Percentiles rank a stretch among this genome's conserved stretches.
Evolutionary conservation across 2,329 filamentous ascomycete species (phyloP).

Genomic region (Dactylellina haptotyla): DNA sequence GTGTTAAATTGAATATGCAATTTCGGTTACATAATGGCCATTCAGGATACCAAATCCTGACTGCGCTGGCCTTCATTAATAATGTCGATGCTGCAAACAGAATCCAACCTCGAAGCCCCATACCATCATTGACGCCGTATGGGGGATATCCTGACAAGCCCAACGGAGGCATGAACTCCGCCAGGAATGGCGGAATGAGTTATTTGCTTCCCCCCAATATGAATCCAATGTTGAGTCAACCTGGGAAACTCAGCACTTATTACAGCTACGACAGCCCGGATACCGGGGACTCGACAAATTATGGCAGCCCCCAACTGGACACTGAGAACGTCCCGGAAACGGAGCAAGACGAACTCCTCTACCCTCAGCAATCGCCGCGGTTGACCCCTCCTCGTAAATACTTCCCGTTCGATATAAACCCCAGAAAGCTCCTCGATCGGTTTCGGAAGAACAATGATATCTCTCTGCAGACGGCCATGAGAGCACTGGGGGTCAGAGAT

Average conservation of each 20-base stretch:
- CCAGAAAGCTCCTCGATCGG: constrained; percentile 2
- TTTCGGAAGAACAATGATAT: constrained; percentile 4
- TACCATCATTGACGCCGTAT: background rate
- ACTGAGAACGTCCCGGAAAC: constrained; percentile 4
- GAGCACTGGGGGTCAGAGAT: constrained; percentile 25
- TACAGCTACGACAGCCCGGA: background rate
- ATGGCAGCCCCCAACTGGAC: background rate
- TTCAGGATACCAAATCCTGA: too few relatives aligned
- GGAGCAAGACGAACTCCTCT: constrained; percentile 28
- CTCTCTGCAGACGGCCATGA: constrained; percentile 1
- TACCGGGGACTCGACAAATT: background rate
- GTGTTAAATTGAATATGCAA: too few relatives aligned
- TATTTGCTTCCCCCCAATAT: background rate
- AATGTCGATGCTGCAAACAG: background rate
- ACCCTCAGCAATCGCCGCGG: background rate
- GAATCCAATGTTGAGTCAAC: background rate
- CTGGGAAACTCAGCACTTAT: background rate
- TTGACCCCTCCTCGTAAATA: background rate
- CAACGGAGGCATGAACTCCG: background rate
- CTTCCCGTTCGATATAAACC: background rate
- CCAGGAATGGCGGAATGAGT: background rate
- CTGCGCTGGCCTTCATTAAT: background rate
- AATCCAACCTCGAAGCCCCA: constrained; percentile 19
- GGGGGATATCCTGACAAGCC: background rate
- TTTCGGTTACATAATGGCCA: too few relatives aligned